Conservation (phyloP, 2,329 filamentous ascomycete species). For the Chaetothyriales sp. region DNA sequence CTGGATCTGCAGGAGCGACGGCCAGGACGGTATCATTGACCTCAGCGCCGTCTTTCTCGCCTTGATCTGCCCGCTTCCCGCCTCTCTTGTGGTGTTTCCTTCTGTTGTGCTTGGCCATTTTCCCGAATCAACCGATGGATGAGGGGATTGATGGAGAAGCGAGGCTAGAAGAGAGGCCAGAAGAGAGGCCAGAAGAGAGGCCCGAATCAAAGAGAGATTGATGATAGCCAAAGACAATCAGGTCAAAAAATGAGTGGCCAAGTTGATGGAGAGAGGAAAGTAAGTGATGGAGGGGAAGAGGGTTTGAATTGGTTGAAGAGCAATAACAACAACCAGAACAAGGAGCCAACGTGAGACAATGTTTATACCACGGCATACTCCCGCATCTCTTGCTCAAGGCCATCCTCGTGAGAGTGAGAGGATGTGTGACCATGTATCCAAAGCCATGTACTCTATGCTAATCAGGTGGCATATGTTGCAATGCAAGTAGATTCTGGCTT, state of each 20-base stretch:
- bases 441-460: not conserved
- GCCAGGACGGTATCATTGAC: not conserved
- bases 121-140: not conserved
- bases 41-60: slow-evolving; percentile 1
- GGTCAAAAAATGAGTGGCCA: not conserved
- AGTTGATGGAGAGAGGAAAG: not conserved
- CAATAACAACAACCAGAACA: too few relatives aligned
- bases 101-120: not conserved
- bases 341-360: not conserved
- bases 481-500: not conserved
- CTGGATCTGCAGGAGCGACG: not conserved
- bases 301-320: not conserved
- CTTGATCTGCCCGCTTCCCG: not conserved
- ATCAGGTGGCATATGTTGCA: not conserved
- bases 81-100: not conserved
- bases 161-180: not conserved
- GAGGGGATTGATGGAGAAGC: not conserved
- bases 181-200: not conserved
- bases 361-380: too few relatives aligned
- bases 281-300: not conserved
- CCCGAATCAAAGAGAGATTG: not conserved
- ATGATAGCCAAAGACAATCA: not conserved
- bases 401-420: not conserved
- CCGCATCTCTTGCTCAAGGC: not conserved
- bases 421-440: too few relatives aligned